Conservation (phyloP, 768 basidiomycete genomes). For the Chalciporus pseudorubinellus region DNA sequence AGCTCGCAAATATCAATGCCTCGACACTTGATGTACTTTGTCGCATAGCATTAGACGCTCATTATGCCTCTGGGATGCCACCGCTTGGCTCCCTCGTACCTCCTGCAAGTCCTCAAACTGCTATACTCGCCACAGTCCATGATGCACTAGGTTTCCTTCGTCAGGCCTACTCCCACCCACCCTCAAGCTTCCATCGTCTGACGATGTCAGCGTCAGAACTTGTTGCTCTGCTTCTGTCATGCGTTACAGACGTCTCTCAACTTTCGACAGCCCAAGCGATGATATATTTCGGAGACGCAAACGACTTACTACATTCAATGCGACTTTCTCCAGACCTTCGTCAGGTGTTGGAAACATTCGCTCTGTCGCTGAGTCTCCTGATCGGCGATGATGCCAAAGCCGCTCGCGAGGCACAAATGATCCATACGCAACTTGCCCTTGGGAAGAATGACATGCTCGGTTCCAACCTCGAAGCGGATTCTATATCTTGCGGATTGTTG, state of each 20-base stretch:
- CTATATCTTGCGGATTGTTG: conserved; percentile 59
- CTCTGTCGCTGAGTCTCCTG: conserved; percentile 54
- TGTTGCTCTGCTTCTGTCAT: conserved; percentile 58
- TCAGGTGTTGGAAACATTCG: conserved; percentile 58
- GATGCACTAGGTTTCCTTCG: conserved; percentile 60
- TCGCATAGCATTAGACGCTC: conserved; percentile 58
- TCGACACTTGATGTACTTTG: conserved; percentile 72
- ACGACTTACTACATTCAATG: conserved; percentile 50
- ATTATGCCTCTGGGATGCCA: conserved; percentile 55
- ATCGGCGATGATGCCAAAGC: conserved; percentile 70
- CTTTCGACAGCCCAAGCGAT: conserved; percentile 61
- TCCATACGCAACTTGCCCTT: conserved; percentile 61
- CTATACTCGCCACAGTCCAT: conserved; percentile 52
- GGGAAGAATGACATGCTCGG: conserved; percentile 58
- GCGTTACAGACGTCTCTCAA: conserved; percentile 59
- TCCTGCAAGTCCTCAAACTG: conserved; percentile 45
- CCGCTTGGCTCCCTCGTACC: conserved; percentile 56
- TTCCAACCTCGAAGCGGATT: conserved; percentile 61
- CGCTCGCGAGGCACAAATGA: conserved; percentile 68
- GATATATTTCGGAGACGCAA: conserved; percentile 46
- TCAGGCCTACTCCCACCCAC: conserved; percentile 51
- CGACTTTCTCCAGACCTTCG: conserved; percentile 52
- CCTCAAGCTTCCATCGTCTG: conserved; percentile 54
- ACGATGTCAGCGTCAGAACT: conserved; percentile 62
- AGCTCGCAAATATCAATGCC: conserved; percentile 48